A percentile compares a stretch with the other conserved stretches of the same genome.
phyloP scores from a whole-genome alignment of 1,284 basidiomycete species.

The Omphalotus olearius region DNA sequence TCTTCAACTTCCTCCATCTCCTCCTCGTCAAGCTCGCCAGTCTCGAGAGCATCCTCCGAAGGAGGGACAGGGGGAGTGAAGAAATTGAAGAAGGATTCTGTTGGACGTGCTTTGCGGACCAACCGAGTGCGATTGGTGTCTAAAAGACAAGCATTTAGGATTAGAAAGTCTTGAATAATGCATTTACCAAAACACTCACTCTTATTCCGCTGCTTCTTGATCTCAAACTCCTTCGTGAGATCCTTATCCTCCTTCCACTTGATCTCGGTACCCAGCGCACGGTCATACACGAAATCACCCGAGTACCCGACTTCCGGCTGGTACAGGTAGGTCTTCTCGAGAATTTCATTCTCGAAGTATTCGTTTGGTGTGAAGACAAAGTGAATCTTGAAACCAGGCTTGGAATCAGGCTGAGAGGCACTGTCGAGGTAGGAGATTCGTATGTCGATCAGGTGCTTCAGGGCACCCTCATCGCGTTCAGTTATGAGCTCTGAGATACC shows the following conservation, averaged over 20 bases:
- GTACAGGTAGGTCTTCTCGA: constrained; percentile 96
- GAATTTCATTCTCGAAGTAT: constrained; percentile 80
- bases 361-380: constrained; percentile 86
- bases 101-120: constrained; percentile 83
- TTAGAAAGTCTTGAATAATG: neutral
- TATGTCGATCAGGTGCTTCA: constrained; percentile 67
- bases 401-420: constrained; percentile 41
- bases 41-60: constrained; percentile 64
- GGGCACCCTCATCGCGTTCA: constrained; percentile 82
- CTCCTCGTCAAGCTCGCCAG: constrained; percentile 80
- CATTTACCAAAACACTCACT: constrained; percentile 45
- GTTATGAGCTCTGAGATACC: constrained; percentile 89
- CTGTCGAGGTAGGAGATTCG: constrained; percentile 59
- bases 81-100: constrained; percentile 97
- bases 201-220: constrained; percentile 99
- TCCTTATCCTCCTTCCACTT: constrained; percentile 99
- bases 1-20: constrained; percentile 89
- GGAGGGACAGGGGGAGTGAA: constrained; percentile 86
- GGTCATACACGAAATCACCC: constrained; percentile 95
- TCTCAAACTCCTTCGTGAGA: constrained; percentile 95
- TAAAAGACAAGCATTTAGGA: constrained; percentile 25
- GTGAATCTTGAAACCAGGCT: constrained; percentile 88
- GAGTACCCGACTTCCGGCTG: constrained; percentile 91
- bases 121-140: constrained; percentile 92
- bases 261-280: constrained; percentile 86